Conservation (phyloP, 257 asterid genomes). For the Gentiana straminea region DNA sequence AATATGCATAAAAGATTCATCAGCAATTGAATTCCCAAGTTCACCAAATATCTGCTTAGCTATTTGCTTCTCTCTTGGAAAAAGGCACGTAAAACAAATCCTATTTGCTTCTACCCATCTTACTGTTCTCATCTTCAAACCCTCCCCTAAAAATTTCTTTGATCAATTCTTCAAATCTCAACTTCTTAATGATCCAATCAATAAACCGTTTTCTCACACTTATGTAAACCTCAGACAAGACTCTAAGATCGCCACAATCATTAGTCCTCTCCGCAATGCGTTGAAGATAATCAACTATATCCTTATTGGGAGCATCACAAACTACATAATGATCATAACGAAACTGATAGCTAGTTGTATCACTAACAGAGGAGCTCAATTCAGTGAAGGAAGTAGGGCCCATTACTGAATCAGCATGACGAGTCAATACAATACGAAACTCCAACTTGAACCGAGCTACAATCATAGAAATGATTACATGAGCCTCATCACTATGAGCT, state of each 20-base stretch:
- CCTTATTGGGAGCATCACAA: slow-evolving; percentile 3
- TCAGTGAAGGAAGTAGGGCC: slow-evolving; percentile 6
- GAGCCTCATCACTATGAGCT: slow-evolving; percentile 4
- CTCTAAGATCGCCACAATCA: slow-evolving; percentile 43
- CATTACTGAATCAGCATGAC: slow-evolving; percentile 5
- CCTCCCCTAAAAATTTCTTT: slow-evolving; percentile 53
- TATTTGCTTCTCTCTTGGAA: slow-evolving; percentile 57
- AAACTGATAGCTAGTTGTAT: slow-evolving; percentile 9
- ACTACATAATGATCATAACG: slow-evolving; percentile 6
- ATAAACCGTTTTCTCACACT: slow-evolving; percentile 19
- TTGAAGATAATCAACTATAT: slow-evolving; percentile 27
- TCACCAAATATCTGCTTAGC: slow-evolving; percentile 58
- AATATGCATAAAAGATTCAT: slow-evolving; percentile 45
- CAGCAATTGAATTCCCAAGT: slow-evolving; percentile 22
- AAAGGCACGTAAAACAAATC: slow-evolving; percentile 50
- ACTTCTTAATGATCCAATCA: slow-evolving; percentile 26
- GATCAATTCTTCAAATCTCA: slow-evolving; percentile 37
- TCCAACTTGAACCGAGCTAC: slow-evolving; percentile 11
- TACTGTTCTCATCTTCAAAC: slow-evolving; percentile 56
- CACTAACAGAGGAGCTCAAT: slow-evolving; percentile 13
- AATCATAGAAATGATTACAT: slow-evolving; percentile 7
- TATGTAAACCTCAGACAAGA: slow-evolving; percentile 64
- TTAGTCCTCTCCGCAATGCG: slow-evolving; percentile 67
- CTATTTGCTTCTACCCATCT: slow-evolving; percentile 71
- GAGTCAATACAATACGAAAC: background rate